Percentiles rank a stretch among this genome's conserved stretches.
Evolutionary conservation across 352 stramenopile genomes (phyloP).

Genomic region (Phytophthora crassamura): DNA sequence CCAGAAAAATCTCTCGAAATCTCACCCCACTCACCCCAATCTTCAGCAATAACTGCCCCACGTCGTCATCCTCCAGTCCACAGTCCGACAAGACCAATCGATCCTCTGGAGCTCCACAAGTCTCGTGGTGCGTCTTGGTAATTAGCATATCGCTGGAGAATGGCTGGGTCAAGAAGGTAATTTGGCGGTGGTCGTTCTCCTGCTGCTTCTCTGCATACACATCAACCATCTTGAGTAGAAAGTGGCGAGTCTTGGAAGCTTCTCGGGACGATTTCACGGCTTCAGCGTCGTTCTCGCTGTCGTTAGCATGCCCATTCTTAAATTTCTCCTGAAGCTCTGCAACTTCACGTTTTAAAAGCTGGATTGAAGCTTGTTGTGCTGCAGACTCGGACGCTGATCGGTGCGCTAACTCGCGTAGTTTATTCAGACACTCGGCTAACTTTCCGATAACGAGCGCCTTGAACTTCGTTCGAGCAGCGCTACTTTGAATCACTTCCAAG

Average conservation of each 20-base stretch:
- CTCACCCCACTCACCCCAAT: slow-evolving; percentile 39
- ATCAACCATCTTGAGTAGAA: slow-evolving; percentile 58
- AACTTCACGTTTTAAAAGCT: slow-evolving; percentile 50
- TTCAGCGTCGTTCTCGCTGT: background rate
- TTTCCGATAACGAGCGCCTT: slow-evolving; percentile 56
- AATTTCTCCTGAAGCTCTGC: slow-evolving; percentile 41
- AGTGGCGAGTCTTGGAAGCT: slow-evolving; percentile 22
- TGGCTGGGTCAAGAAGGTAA: slow-evolving; percentile 62
- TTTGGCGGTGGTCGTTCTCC: slow-evolving; percentile 32
- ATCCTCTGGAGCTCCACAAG: slow-evolving; percentile 6
- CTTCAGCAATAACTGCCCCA: slow-evolving; percentile 53
- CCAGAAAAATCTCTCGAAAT: slow-evolving; percentile 47
- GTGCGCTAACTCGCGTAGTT: slow-evolving; percentile 47
- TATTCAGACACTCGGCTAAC: slow-evolving; percentile 53
- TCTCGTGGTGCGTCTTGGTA: slow-evolving; percentile 13
- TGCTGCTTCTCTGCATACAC: slow-evolving; percentile 41
- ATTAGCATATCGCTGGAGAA: slow-evolving; percentile 51
- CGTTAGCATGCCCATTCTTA: slow-evolving; percentile 8
- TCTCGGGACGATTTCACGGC: background rate
- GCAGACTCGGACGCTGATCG: slow-evolving; percentile 44
- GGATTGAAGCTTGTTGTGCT: slow-evolving; percentile 38
- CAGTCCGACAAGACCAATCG: slow-evolving; percentile 36
- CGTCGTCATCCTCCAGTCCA: slow-evolving; percentile 45
- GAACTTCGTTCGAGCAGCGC: slow-evolving; percentile 46
- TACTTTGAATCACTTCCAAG: slow-evolving; percentile 59